Conservation (phyloP, 441 rosid species). For the Corymbia citriodora region DNA sequence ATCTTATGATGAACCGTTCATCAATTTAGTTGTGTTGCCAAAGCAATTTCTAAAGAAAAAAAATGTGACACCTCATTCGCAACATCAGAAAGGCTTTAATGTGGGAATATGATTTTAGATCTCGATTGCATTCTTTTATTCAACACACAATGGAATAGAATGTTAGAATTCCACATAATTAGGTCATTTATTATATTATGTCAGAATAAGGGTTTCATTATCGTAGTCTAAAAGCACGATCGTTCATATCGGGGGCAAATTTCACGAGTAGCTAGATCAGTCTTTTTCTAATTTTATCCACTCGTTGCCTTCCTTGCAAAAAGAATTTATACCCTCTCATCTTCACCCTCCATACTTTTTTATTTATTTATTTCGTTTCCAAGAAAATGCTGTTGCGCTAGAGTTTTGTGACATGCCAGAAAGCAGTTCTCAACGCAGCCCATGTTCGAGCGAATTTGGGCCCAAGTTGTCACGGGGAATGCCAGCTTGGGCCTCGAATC, state of each 20-base stretch:
- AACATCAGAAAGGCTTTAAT: neutral
- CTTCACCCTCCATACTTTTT: neutral
- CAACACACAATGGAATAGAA: neutral
- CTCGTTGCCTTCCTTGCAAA: neutral
- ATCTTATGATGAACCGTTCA: no score
- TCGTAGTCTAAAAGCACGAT: neutral
- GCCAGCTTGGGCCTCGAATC: neutral
- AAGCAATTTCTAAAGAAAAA: neutral
- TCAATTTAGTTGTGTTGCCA: rapidly evolving
- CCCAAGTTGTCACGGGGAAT: neutral
- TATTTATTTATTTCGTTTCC: neutral
- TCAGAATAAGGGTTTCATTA: rapidly evolving
- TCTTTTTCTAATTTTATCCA: neutral
- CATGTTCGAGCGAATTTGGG: neutral
- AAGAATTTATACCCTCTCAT: neutral
- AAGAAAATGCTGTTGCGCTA: neutral
- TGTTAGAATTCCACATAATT: rapidly evolving
- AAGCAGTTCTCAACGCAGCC: neutral
- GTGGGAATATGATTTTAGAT: neutral
- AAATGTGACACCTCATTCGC: neutral
- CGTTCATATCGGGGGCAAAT: neutral
- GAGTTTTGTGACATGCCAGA: neutral
- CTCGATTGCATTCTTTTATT: neutral
- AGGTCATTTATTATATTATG: rapidly evolving
- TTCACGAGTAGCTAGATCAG: neutral